These are phyloP conservation scores for Chaetomium tenue DNA, from an alignment of 495 filamentous ascomycete genomes.

Conservation along the genomic window DNA sequence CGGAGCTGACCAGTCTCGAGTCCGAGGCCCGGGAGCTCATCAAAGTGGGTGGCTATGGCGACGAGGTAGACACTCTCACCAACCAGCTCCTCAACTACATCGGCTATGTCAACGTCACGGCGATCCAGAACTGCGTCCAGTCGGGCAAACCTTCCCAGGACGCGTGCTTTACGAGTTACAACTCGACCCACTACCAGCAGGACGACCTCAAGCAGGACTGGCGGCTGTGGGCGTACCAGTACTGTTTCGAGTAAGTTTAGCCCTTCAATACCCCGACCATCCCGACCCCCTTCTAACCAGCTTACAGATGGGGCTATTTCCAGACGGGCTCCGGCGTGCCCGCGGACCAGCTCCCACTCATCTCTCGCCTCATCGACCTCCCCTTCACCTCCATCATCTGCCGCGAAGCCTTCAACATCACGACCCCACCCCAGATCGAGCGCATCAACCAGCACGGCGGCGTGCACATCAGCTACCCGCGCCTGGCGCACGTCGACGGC, in stretches of 20 bases:
- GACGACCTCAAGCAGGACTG: constrained; percentile 50
- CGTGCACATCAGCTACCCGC: constrained; percentile 60
- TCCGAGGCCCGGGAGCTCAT: constrained; percentile 51
- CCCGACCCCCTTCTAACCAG: background rate
- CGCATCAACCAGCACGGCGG: constrained; percentile 68
- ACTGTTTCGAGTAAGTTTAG: constrained; percentile 45
- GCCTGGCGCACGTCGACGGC: constrained; percentile 67
- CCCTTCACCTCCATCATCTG: constrained; percentile 56
- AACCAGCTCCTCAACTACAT: constrained; percentile 64
- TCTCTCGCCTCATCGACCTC: constrained; percentile 62
- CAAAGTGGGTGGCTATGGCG: constrained; percentile 54
- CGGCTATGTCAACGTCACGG: constrained; percentile 55
- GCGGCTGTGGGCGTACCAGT: constrained; percentile 61
- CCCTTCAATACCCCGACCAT: background rate
- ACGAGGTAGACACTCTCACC: constrained; percentile 48
- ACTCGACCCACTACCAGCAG: constrained; percentile 50
- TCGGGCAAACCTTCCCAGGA: constrained; percentile 44
- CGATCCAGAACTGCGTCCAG: constrained; percentile 22
- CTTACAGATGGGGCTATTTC: constrained; percentile 65
- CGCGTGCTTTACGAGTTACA: constrained; percentile 54
- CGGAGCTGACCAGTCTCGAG: constrained; percentile 38
- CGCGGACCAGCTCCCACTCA: constrained; percentile 54
- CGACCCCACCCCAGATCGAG: constrained; percentile 51
- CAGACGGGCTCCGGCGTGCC: constrained; percentile 65
- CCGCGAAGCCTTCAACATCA: constrained; percentile 61